Evolutionary conservation across 306 rosid genomes (phyloP).

Genomic region (Sesbania bispinosa): DNA sequence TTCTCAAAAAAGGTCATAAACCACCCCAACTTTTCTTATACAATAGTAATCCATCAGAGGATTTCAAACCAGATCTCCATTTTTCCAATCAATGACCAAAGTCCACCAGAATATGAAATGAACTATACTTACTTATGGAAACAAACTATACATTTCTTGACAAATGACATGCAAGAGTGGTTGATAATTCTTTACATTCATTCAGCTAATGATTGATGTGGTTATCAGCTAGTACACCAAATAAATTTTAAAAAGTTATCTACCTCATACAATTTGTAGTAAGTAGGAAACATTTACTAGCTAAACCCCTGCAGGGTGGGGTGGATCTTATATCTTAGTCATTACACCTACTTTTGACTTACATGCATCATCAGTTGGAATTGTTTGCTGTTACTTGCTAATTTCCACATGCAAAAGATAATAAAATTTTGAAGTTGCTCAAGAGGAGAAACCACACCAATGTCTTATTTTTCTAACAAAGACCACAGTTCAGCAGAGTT

Average conservation of each 20-base stretch:
- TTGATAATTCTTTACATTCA: not conserved
- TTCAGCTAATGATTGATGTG: not conserved
- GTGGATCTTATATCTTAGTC: no score
- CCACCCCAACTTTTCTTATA: no score
- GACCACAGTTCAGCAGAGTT: constrained; percentile 28
- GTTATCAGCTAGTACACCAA: no score
- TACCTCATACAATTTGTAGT: no score
- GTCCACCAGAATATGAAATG: not conserved
- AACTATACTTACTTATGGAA: not conserved
- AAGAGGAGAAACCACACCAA: constrained; percentile 6
- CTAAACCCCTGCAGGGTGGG: no score
- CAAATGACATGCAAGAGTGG: no score
- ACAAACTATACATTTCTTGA: not conserved
- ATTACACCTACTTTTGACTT: not conserved
- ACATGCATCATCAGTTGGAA: not conserved
- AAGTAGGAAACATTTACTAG: no score
- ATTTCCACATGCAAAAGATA: not conserved
- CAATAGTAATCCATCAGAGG: no score
- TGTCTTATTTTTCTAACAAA: constrained; percentile 21
- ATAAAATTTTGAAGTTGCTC: not conserved
- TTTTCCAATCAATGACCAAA: not conserved
- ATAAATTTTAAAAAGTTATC: no score
- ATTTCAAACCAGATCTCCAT: no score
- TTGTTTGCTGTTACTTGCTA: not conserved
- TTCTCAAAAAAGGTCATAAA: no score